These are phyloP conservation scores for Pulicaria dysenterica DNA, from an alignment of 129 eudicot genomes.

Conservation along the genomic window DNA sequence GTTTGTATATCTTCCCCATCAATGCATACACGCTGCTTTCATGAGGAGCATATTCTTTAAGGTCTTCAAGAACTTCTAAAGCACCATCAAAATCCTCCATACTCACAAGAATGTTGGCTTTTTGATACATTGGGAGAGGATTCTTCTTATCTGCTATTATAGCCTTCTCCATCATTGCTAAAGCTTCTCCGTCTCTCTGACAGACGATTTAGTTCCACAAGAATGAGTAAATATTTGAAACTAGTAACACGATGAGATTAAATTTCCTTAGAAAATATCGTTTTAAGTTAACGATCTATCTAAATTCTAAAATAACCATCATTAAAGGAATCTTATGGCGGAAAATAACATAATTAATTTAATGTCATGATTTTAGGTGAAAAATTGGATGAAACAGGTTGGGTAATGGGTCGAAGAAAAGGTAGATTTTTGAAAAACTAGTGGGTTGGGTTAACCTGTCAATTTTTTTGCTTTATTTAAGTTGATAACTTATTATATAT, in stretches of 20 bases:
- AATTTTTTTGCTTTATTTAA: background rate
- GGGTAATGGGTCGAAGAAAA: too few species aligned
- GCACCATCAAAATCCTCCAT: slow-evolving; percentile 81
- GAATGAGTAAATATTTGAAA: background rate
- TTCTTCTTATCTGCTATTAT: slow-evolving; percentile 92
- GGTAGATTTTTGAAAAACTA: too few species aligned
- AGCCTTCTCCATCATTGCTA: slow-evolving; percentile 88
- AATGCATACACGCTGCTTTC: slow-evolving; percentile 96
- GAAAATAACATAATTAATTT: background rate
- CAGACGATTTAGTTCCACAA: slow-evolving; percentile 21
- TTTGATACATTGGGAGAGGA: slow-evolving; percentile 96
- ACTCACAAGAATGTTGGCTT: slow-evolving; percentile 87
- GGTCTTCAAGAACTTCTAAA: slow-evolving; percentile 86
- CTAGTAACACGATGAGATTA: background rate
- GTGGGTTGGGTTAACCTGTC: background rate
- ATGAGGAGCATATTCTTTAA: slow-evolving; percentile 90
- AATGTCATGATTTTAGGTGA: background rate
- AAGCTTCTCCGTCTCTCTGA: slow-evolving; percentile 84
- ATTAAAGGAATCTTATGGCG: background rate
- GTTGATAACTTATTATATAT: background rate
- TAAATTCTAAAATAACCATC: background rate
- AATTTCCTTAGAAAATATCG: background rate
- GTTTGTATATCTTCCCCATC: slow-evolving; percentile 93
- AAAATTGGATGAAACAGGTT: too few species aligned
- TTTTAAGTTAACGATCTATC: too few species aligned